Base-by-base conservation (phyloP, 2,329 filamentous ascomycete genomes). In the Arthrobotrys conoides region DNA sequence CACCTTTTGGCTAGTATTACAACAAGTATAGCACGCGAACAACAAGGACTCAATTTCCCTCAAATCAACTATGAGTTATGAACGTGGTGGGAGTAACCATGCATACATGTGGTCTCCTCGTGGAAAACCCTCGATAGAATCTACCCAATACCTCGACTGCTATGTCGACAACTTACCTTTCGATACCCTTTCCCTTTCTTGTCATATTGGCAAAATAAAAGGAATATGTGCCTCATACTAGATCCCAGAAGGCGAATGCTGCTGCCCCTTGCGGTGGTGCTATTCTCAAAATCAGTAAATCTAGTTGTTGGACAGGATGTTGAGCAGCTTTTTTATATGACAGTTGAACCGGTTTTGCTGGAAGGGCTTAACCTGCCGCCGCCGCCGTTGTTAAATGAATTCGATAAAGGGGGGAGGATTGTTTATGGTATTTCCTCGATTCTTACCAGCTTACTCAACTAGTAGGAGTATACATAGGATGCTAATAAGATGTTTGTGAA, bases 391-490 rank as follows among this genome's bases (percentile, higher is more conserved):
- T 5, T 67, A 38, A 36, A 36, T 5, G 38, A 71, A 6, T 71
- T 71, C 68, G 20, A 30, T 16, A 22, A 41, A 0, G 33, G 51
- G 5, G n/a, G 12, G 6, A 27, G 27, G 6, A 3, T 6, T 30
- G 27, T 77, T 44, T 77, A 77, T 41, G 3, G 72, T 77, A 63
- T 3, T 66, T 67, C 36, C 36, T 38, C 10, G 12, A 14, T 9
- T 14, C 36, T 9, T 38, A 3, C 3, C 6, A 30, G 6, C n/a
- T 30, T 30, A 30, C n/a, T 30, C 3, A 30, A 3, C 6, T 6
- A 30, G 27, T 6, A 30, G 36, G 36, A 10, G 4, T 38, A 10
- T 38, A 3, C 9, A 10, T 14, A 2, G 14, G 12, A 20, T 46
- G 44, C 16, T 46, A 20, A 46, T 20, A 14, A 18, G 8, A 46